Percentiles rank a stretch among this genome's conserved stretches.
These are phyloP conservation scores for Discostella pseudostelligera DNA, from an alignment of 108 stramenopile genomes.

Conservation along the genomic window DNA sequence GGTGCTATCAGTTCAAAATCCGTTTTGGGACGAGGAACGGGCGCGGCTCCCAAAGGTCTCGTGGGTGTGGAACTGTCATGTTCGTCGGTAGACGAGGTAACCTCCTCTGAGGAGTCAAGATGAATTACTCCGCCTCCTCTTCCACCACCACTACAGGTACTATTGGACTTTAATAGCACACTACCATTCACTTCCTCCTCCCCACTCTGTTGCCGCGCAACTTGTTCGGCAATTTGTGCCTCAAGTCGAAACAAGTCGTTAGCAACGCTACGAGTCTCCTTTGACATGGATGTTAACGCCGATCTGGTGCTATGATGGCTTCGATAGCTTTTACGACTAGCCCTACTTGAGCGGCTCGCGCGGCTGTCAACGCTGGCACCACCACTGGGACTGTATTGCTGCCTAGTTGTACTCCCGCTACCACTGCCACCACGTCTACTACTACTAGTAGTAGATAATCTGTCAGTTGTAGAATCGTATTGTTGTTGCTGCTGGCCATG, in stretches of 20 bases:
- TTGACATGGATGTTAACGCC: slow-evolving; percentile 34
- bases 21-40: slow-evolving; percentile 23
- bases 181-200: not conserved
- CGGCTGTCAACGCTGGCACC: slow-evolving; percentile 37
- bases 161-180: not conserved
- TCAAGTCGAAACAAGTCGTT: slow-evolving; percentile 42
- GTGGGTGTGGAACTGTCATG: not conserved
- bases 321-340: slow-evolving; percentile 35
- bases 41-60: slow-evolving; percentile 25
- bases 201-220: slow-evolving; percentile 23
- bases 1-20: slow-evolving; percentile 48
- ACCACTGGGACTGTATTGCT: slow-evolving; percentile 19
- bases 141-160: slow-evolving; percentile 1
- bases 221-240: slow-evolving; percentile 35
- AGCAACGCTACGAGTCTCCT: slow-evolving; percentile 38
- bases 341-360: slow-evolving; percentile 29
- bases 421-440: not conserved
- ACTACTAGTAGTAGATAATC: not conserved
- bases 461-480: not conserved
- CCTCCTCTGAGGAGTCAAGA: not conserved
- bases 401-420: slow-evolving; percentile 14
- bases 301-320: slow-evolving; percentile 36
- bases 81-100: not conserved
- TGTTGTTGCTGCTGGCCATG: not conserved
- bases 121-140: not conserved